Conservation (phyloP, 2,329 filamentous ascomycete species). For the Talaromyces piceae region DNA sequence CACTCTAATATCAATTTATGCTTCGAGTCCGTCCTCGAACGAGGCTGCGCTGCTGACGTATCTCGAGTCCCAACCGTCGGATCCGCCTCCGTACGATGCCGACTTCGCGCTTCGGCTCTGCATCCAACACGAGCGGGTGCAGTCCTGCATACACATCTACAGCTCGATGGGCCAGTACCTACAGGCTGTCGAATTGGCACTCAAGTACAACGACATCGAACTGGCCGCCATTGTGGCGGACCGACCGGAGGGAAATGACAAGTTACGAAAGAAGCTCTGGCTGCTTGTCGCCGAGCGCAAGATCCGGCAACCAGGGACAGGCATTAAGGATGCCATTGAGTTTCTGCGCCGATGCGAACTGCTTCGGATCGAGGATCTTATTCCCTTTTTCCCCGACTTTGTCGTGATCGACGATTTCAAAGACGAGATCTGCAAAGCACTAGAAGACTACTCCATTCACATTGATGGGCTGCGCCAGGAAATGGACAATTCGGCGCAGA, state of each 20-base stretch:
- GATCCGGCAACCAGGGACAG: conserved; percentile 68
- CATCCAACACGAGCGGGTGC: conserved; percentile 86
- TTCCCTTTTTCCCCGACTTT: conserved; percentile 98
- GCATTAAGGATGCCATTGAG: conserved; percentile 88
- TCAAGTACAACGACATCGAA: conserved; percentile 83
- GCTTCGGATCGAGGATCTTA: conserved; percentile 89
- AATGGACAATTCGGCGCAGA: conserved; percentile 90
- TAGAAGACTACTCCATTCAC: conserved; percentile 86
- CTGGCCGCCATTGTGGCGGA: conserved; percentile 86
- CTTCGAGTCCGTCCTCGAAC: conserved; percentile 72
- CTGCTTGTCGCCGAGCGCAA: conserved; percentile 91
- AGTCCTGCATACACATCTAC: conserved; percentile 96
- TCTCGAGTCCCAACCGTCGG: conserved; percentile 82
- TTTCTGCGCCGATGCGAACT: conserved; percentile 88
- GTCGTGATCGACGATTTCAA: conserved; percentile 99
- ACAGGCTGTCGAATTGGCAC: conserved; percentile 83
- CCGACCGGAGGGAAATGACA: conserved; percentile 65
- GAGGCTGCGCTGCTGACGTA: conserved; percentile 83
- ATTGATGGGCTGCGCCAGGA: conserved; percentile 84
- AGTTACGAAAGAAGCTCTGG: conserved; percentile 89
- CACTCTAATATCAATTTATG: conserved; percentile 92
- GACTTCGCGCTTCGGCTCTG: conserved; percentile 94
- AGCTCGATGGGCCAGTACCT: conserved; percentile 92
- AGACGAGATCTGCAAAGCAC: conserved; percentile 87
- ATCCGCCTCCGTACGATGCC: conserved; percentile 77